These are phyloP conservation scores for Kazachstania sp. DNA, from an alignment of 1,139 yeast genomes.

Conservation along the genomic window DNA sequence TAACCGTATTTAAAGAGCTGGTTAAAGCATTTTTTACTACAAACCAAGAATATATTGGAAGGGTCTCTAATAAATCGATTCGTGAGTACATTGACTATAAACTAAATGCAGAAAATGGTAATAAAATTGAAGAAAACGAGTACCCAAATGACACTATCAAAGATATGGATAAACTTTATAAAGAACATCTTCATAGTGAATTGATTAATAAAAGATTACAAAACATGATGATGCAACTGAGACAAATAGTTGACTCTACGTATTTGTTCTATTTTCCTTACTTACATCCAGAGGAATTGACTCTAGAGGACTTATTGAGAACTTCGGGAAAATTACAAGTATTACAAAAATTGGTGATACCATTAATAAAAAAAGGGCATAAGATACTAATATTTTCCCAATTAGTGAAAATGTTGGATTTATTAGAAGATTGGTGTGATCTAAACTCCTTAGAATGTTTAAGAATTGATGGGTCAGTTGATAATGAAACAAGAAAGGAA, in stretches of 20 bases:
- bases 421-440: constrained; percentile 65
- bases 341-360: constrained; percentile 52
- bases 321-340: constrained; percentile 67
- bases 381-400: constrained; percentile 77
- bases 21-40: constrained; percentile 38
- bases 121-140: constrained; percentile 4
- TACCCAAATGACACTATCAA: constrained; percentile 10
- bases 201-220: constrained; percentile 42
- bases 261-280: constrained; percentile 78
- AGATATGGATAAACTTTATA: constrained; percentile 26
- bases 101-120: constrained; percentile 13
- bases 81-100: constrained; percentile 35
- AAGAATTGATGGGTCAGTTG: constrained; percentile 70
- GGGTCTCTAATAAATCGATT: constrained; percentile 33
- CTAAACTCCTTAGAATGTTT: constrained; percentile 40
- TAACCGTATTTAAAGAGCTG: constrained; percentile 37
- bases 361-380: constrained; percentile 44
- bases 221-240: constrained; percentile 70
- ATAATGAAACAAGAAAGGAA: constrained; percentile 55
- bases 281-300: constrained; percentile 35
- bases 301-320: constrained; percentile 34
- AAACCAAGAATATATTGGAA: constrained; percentile 32
- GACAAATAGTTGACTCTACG: constrained; percentile 81
- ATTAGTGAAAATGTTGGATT: constrained; percentile 69
- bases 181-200: constrained; percentile 28